These are phyloP conservation scores for Pelargonium nanum DNA, from an alignment of 345 rosid genomes.

Conservation along the genomic window DNA sequence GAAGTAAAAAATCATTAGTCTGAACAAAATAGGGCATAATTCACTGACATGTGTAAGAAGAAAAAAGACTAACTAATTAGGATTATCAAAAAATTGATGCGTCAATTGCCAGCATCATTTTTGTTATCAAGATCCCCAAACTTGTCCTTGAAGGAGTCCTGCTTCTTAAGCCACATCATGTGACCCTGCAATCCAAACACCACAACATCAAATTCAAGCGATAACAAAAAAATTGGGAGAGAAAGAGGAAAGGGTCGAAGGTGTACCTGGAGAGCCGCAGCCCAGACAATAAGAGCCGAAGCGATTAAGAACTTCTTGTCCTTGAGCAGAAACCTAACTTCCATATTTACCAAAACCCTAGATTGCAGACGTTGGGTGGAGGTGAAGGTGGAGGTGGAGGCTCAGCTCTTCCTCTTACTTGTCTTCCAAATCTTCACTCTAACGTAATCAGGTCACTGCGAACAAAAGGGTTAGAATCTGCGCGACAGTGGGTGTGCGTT, in stretches of 20 bases:
- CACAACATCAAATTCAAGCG: neutral
- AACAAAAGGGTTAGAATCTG: too few relatives aligned
- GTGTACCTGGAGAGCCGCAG: conserved; percentile 82
- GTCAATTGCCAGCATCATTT: conserved; percentile 11
- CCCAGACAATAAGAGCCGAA: conserved; percentile 70
- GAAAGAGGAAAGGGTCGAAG: neutral
- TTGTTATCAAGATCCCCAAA: conserved; percentile 27
- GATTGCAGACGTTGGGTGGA: too few relatives aligned
- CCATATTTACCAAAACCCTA: conserved; percentile 1
- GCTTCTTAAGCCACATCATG: conserved; percentile 85
- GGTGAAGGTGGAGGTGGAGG: too few relatives aligned
- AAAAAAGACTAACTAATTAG: neutral
- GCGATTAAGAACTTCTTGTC: conserved; percentile 86
- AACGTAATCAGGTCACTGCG: too few relatives aligned
- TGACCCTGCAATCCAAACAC: conserved; percentile 44
- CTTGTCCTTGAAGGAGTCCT: conserved; percentile 69
- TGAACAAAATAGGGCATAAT: too few relatives aligned
- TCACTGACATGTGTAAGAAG: neutral
- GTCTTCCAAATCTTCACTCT: too few relatives aligned
- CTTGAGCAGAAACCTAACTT: conserved; percentile 46
- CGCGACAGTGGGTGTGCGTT: too few relatives aligned
- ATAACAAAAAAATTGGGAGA: neutral
- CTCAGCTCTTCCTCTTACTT: neutral
- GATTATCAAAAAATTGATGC: neutral
- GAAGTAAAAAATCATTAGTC: neutral